Conservation (phyloP, 768 basidiomycete species). For the Boletus pseudo-olivaceus region DNA sequence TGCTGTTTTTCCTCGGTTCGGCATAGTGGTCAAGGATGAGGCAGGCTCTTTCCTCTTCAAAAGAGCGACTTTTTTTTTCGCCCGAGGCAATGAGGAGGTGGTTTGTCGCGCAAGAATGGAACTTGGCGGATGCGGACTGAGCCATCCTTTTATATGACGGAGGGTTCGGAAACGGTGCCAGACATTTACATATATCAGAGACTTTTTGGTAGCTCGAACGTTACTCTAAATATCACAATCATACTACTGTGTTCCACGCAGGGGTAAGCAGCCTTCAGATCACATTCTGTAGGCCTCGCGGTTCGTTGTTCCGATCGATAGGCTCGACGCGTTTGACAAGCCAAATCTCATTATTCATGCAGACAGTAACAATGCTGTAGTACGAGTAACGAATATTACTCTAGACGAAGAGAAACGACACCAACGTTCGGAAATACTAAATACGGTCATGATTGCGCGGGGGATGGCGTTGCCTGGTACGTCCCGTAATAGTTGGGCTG, state of each 20-base stretch:
- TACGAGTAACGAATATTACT: constrained; percentile 16
- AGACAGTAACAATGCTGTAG: constrained; percentile 11
- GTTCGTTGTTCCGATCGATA: no score
- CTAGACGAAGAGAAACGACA: constrained; percentile 10
- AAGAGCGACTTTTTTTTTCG: constrained; percentile 10
- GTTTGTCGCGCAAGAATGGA: constrained; percentile 27
- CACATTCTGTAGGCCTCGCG: no score
- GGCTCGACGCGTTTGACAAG: background rate
- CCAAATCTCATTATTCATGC: constrained; percentile 16
- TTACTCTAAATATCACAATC: no score
- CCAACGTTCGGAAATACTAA: background rate
- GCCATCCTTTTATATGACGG: background rate
- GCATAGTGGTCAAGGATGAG: constrained; percentile 8
- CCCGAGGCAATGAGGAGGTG: constrained; percentile 30
- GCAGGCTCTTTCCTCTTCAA: constrained; percentile 27
- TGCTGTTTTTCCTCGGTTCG: constrained; percentile 10
- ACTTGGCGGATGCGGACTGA: constrained; percentile 6
- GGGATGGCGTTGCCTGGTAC: constrained; percentile 31
- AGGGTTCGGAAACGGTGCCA: constrained; percentile 13
- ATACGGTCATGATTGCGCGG: constrained; percentile 26
- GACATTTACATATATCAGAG: constrained; percentile 8
- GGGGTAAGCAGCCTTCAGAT: no score
- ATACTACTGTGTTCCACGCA: no score
- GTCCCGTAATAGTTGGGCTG: constrained; percentile 32
- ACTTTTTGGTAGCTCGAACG: no score